A percentile compares a stretch with the other conserved stretches of the same genome.
Evolutionary conservation across 1,284 basidiomycete genomes (phyloP).

Genomic region (Sphagnurus paluster): DNA sequence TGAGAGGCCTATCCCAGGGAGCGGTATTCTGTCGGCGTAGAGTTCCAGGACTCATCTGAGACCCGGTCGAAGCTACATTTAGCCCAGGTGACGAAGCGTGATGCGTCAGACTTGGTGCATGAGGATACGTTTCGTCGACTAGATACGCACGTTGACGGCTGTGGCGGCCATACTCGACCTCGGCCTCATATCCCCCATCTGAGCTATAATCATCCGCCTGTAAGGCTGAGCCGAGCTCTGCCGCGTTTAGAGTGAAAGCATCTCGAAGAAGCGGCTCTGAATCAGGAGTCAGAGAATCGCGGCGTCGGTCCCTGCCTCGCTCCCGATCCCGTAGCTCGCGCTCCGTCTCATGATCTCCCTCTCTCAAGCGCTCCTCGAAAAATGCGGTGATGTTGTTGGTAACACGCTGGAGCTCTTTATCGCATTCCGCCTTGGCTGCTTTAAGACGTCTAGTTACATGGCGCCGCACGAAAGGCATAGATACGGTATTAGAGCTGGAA

Average conservation of each 20-base stretch:
- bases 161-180: constrained; percentile 64
- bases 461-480: constrained; percentile 89
- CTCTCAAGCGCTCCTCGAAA: constrained; percentile 87
- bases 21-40: constrained; percentile 64
- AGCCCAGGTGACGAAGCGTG: constrained; percentile 55
- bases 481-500: constrained; percentile 70
- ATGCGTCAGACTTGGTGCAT: constrained; percentile 49
- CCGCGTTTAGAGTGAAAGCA: constrained; percentile 55
- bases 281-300: constrained; percentile 55
- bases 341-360: constrained; percentile 70
- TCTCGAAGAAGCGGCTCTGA: constrained; percentile 58
- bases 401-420: constrained; percentile 91
- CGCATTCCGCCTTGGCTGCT: constrained; percentile 93
- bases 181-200: constrained; percentile 79
- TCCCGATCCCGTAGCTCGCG: constrained; percentile 60
- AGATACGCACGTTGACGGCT: constrained; percentile 74
- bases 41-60: constrained; percentile 64
- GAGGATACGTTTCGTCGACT: constrained; percentile 38
- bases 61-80: constrained; percentile 56
- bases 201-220: constrained; percentile 71
- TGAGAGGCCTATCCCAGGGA: constrained; percentile 65
- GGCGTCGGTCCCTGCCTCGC: constrained; percentile 46
- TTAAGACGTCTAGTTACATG: constrained; percentile 93
- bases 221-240: constrained; percentile 53
- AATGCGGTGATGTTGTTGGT: constrained; percentile 91